Conservation (phyloP, 2,329 filamentous ascomycete species). For the Fusarium sp. region DNA sequence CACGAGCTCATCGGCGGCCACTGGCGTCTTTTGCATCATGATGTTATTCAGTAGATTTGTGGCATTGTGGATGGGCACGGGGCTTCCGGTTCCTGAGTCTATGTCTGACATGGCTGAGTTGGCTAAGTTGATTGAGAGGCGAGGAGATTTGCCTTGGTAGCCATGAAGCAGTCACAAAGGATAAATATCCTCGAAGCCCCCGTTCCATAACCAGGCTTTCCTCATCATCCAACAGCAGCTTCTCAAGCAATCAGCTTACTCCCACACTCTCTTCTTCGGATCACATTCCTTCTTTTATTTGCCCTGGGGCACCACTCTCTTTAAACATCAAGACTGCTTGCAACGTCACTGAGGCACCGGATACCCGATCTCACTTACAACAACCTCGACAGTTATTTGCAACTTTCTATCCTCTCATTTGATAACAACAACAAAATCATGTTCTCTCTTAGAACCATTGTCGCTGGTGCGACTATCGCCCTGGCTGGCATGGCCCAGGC, state of each 20-base stretch:
- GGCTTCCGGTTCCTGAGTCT: slow-evolving; percentile 25
- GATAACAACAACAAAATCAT: slow-evolving; percentile 22
- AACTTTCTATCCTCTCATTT: slow-evolving; percentile 28
- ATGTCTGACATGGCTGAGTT: slow-evolving; percentile 5
- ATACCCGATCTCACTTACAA: slow-evolving; percentile 5
- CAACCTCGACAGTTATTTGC: slow-evolving; percentile 15
- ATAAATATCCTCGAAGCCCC: slow-evolving; percentile 40
- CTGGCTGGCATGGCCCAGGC: slow-evolving; percentile 52
- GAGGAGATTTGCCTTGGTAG: neutral
- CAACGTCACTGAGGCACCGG: slow-evolving; percentile 14
- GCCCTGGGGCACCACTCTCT: slow-evolving; percentile 35
- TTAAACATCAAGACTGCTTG: slow-evolving; percentile 28
- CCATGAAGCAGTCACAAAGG: neutral
- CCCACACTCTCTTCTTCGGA: slow-evolving; percentile 34
- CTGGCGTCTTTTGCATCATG: slow-evolving; percentile 7
- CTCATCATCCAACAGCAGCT: slow-evolving; percentile 37
- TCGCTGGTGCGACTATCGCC: slow-evolving; percentile 52
- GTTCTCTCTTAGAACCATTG: slow-evolving; percentile 42
- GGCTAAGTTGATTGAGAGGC: neutral
- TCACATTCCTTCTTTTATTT: slow-evolving; percentile 19
- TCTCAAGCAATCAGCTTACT: slow-evolving; percentile 34
- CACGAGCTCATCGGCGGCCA: neutral
- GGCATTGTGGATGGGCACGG: slow-evolving; percentile 30
- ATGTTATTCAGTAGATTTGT: neutral
- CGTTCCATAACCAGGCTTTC: neutral